Evolutionary conservation across 169 alveolate genomes (phyloP), one percentile per base, ranked within the genome.

Genomic region (Cryptosporidium canis): DNA sequence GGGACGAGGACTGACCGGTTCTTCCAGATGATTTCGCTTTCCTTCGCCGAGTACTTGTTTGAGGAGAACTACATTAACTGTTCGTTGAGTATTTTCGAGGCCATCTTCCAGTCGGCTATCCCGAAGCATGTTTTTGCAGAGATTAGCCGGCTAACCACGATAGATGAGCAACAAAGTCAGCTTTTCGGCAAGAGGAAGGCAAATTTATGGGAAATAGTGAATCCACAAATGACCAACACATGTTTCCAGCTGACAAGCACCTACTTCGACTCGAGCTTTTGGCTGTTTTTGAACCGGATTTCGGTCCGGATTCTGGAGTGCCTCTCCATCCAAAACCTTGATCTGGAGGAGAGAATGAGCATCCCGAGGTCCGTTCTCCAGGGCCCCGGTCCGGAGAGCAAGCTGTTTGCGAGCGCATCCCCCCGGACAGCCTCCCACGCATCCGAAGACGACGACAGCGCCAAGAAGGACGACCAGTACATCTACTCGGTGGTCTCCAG

Each of bases 91-190:
- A 77, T 77, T 29, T 77, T 55, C 18, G 87, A 77, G 45, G 33
- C 87, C 12, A 39, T 77, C 16, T 45, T 77, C 8, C 68, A 77
- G 27, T 39, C 87, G 3, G 24, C 58, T 0, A 77, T 55, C 18
- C 87, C 70, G 18, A 77, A 61, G 33, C 72, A 77, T 63, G 71
- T 77, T 27, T 77, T 77, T 58, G 48, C 58, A 6, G 87, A 77
- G n/a, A 70, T 70, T 5, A 55, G 64, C 12, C 27, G 48, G 33
- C 24, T 70, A 3, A 70, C 66, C 16, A 70, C 37, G 33, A 70
- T 70, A 21, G 64, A 70, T 51, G 84, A 45, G 14, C 84, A 70
- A 18, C 68, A 61, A 35, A 55, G n/a, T 9, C 27, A 70, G 12
- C 11, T 18, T 48, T 45, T 48, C 33, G 68, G 68, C 7, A 70